Evolutionary conservation across 192 early-diverging fungal species (phyloP), one percentile per base, ranked within the genome.

Genomic region (Chytriomyces sp.): DNA sequence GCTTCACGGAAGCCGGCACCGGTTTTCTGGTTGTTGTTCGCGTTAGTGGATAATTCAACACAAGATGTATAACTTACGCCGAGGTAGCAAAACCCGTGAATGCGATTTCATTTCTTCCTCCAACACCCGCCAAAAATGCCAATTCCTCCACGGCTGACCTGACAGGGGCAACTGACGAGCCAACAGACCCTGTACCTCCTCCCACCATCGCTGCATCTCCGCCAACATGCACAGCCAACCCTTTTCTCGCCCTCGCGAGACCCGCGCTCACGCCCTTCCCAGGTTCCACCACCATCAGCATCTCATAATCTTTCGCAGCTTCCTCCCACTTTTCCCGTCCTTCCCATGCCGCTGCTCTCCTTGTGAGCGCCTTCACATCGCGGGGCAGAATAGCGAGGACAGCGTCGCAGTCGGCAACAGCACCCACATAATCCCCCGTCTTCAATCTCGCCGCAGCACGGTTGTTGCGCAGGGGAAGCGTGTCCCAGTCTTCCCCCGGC

Each of bases 281-380:
- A 19, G 54, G 5, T 40, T 59, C 56, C 14, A 80, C 53, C 31
- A 52, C 64, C 74, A 80, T 59, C 7, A 85, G 39, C 32, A 31
- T 41, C 36, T 75, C 67, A 73, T 81, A 85, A 69, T 85, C 83
- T 17, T 75, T 64, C 17, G 56, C 75, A 28, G 94, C 96, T 40
- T 86, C 84, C 12, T 77, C 74, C 76, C 91, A 96, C 66, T 91
- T 91, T 79, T 97, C 95, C 52, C 89, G 64, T 3, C 85, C 82
- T 78, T 99, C 96, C 59, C 85, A 89, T 2, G 94, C 94, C 30
- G 85, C 85, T 5, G 91, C 94, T 1, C 92, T 80, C 1, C 94
- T 84, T 72, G 91, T 80, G 26, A 95, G 74, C 10, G 88, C 81
- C 80, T 98, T 98, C 26, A 87, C 66, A 64, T 99, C 92, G 5